Evolutionary conservation across 345 rosid species (phyloP).

Genomic region (Viola odorata): DNA sequence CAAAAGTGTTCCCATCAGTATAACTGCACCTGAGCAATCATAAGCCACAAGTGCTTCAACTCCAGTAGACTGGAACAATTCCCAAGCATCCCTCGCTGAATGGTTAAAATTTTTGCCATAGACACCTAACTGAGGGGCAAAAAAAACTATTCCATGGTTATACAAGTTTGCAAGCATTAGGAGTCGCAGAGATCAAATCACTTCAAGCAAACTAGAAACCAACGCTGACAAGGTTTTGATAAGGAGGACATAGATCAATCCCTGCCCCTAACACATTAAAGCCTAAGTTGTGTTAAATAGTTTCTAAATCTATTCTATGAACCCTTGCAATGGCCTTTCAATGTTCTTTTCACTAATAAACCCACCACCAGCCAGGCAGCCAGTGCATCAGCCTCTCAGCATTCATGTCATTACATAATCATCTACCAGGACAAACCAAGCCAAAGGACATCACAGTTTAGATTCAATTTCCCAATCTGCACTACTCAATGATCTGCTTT

Average conservation of each 20-base stretch:
- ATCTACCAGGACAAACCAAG: no score
- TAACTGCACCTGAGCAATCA: slow-evolving; percentile 94
- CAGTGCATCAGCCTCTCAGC: not conserved
- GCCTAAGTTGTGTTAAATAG: not conserved
- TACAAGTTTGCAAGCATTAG: slow-evolving; percentile 4
- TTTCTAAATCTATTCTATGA: not conserved
- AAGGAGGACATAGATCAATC: no score
- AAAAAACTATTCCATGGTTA: slow-evolving; percentile 1
- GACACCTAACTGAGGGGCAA: slow-evolving; percentile 65
- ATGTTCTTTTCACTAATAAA: not conserved
- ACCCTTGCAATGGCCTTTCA: not conserved
- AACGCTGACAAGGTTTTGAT: not conserved
- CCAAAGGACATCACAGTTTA: no score
- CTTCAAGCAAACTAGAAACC: not conserved
- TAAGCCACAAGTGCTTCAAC: slow-evolving; percentile 95
- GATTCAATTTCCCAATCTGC: no score
- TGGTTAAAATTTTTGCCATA: slow-evolving; percentile 87
- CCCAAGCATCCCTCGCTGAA: slow-evolving; percentile 99
- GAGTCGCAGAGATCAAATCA: not conserved
- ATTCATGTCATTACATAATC: not conserved
- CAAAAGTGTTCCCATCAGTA: slow-evolving; percentile 77
- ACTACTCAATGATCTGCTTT: no score
- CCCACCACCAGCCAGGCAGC: no score
- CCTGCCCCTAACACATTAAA: not conserved
- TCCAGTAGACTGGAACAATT: slow-evolving; percentile 92